Conservation (phyloP, 106 monocot species). For the Allium cepa region DNA sequence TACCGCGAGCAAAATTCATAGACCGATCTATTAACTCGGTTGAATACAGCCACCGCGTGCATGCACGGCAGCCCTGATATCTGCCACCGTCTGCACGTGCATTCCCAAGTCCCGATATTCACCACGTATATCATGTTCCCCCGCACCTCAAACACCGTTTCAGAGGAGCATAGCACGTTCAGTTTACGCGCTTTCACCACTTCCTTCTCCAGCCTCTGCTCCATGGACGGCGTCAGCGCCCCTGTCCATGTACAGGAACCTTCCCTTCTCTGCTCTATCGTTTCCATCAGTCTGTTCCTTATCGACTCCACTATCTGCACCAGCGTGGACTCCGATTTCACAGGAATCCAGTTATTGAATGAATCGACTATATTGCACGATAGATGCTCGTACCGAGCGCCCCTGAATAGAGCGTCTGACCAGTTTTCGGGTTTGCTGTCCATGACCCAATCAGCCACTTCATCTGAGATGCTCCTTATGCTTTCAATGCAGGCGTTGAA, state of each 20-base stretch:
- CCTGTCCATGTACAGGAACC: constrained; percentile 34
- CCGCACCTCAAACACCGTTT: constrained; percentile 86
- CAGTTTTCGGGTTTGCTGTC: constrained; percentile 74
- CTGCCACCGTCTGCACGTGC: constrained; percentile 88
- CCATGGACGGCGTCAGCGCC: constrained; percentile 64
- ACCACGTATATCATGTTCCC: constrained; percentile 70
- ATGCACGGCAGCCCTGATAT: constrained; percentile 76
- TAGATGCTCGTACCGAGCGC: constrained; percentile 64
- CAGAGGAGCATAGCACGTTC: constrained; percentile 76
- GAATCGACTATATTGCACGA: constrained; percentile 64
- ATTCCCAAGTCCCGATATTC: constrained; percentile 55
- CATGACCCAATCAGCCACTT: constrained; percentile 63
- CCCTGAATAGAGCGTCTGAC: constrained; percentile 78
- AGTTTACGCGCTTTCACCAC: constrained; percentile 22
- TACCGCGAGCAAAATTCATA: constrained; percentile 68
- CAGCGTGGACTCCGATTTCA: constrained; percentile 57
- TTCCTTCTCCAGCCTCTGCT: constrained; percentile 59
- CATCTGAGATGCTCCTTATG: constrained; percentile 51
- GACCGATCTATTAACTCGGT: constrained; percentile 36
- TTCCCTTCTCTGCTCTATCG: constrained; percentile 44
- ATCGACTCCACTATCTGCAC: constrained; percentile 73
- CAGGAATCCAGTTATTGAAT: constrained; percentile 75
- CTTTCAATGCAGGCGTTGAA: constrained; percentile 63
- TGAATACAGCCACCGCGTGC: constrained; percentile 69
- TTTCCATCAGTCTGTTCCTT: constrained; percentile 48